phyloP scores from a whole-genome alignment of 208 protist species.

The Leishmania amazonensis region DNA sequence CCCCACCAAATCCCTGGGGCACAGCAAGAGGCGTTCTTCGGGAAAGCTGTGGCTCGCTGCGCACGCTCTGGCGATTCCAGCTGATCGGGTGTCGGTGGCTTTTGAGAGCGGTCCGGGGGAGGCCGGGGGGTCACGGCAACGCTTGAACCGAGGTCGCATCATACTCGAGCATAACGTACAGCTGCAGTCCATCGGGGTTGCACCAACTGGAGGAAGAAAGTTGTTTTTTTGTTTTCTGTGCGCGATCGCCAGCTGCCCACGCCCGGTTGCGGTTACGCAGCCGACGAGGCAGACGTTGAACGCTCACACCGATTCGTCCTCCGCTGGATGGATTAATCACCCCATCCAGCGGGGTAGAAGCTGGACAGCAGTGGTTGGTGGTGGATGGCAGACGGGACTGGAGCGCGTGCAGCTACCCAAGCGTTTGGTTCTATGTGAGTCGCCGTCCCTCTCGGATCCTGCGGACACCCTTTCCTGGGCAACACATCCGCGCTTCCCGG shows the following conservation, averaged over 20 bases:
- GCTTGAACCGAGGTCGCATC: no score
- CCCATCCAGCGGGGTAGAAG: neutral
- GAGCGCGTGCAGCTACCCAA: neutral
- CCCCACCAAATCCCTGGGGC: no score
- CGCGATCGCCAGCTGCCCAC: neutral
- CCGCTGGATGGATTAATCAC: neutral
- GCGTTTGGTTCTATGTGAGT: neutral
- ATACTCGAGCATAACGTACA: no score
- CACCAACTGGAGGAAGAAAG: no score
- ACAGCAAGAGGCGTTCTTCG: neutral
- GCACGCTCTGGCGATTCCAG: neutral
- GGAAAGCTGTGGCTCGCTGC: neutral
- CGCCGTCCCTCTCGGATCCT: neutral
- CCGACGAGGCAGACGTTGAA: no score
- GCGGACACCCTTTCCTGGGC: neutral
- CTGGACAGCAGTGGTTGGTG: neutral
- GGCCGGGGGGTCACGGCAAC: neutral
- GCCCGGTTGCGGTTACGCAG: neutral
- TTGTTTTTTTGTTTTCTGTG: no score
- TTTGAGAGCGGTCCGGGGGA: neutral
- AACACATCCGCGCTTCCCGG: neutral
- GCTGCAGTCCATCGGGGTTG: neutral
- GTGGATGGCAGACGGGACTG: neutral
- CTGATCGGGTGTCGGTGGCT: neutral
- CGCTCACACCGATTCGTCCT: neutral